Evolutionary conservation across 192 early-diverging fungal species (phyloP), one percentile per base, ranked within the genome.

Genomic region (Mycoemilia scoparia): DNA sequence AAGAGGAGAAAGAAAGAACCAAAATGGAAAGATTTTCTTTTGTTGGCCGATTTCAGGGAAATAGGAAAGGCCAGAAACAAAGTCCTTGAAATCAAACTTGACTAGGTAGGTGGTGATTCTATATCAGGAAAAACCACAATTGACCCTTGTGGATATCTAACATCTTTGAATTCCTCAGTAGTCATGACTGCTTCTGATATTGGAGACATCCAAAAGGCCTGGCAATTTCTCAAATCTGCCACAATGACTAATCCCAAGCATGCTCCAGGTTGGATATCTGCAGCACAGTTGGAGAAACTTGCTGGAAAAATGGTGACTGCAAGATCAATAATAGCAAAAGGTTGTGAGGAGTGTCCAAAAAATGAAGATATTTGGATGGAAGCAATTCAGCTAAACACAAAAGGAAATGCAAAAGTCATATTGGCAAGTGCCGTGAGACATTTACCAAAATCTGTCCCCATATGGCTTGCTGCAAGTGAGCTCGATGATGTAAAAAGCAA

Each of bases 301-400:
- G 89, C 87, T 1, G 73, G 78, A 11, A 87, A 91, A 41, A 53
- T 74, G 28, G 57, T 66, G 2, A 66, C 76, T n/a, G 95, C 95
- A 0, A 66, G 95, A 15, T 70, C 71, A 22, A 60, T 87, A 5
- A 91, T 96, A 32, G 68, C 75, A 13, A 78, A 88, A 50, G 95
- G 83, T 6, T 99, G 91, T 61, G 76, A 83, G 37, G 78, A 87
- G 55, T 99, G 95, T 43, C 79, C 89, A 4, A 84, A 77, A 34
- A 80, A 61, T 34, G 92, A 95, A 54, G 95, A 99, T 46, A 70
- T 96, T 10, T 99, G 95, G 95, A 64, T 99, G 19, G 95, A 96
- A 47, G 76, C 88, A 2, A 88, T 88, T 0, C 75, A 90, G 10
- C 61, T 99, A 15, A 87, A 91, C 54, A 79, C 59, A 17, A 43